Base-by-base conservation (phyloP, 805 yeast species). In the Ogataea neopini region DNA sequence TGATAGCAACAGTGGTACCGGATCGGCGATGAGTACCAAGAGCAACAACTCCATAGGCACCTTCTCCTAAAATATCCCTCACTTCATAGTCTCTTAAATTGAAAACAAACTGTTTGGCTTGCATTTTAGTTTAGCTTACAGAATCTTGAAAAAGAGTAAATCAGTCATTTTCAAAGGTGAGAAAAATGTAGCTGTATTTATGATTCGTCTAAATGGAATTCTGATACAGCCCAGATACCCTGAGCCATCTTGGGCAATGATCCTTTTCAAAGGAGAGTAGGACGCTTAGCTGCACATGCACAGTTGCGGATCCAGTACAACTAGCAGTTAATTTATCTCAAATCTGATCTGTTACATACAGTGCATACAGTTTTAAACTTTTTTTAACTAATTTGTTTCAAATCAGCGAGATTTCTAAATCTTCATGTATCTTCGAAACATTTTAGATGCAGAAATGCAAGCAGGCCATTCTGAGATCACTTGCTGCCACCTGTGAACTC, bases 21-120 rank as follows among this genome's bases (percentile, higher is more conserved):
- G 86, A 73, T 10, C 84, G 83, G 49, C 72, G 73, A 56, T 84
- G 88, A 9, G 74, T 63, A 0, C 90, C 94, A 3, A 81, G 74
- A 40, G 86, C 84, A 4, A 87, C 95, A 2, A 85, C 76, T 0
- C 95, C 94, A 56, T 87, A 87, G 0, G 94, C 90, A 1, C 95
- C 95, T 62, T 84, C 88, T 4, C 95, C 95, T 5, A 87, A 69
- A 4, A 84, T 70, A 48, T 79, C 80, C 15, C 71, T 69, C 6
- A 86, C 75, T 50, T 79, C 79, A 60, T 81, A 86, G 53, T 78
- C 80, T 40, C 78, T 75, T 13, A 86, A 77, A 56, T 83, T 83
- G 66, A 84, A 86, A 2, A 81, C 75, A 46, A 76, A 75, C 39
- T 78, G 76, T 47, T 80, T 65, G 37, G 55, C 54, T 45, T 51